phyloP scores from a whole-genome alignment of 768 basidiomycete genomes.

The Tricholoma saponaceum region DNA sequence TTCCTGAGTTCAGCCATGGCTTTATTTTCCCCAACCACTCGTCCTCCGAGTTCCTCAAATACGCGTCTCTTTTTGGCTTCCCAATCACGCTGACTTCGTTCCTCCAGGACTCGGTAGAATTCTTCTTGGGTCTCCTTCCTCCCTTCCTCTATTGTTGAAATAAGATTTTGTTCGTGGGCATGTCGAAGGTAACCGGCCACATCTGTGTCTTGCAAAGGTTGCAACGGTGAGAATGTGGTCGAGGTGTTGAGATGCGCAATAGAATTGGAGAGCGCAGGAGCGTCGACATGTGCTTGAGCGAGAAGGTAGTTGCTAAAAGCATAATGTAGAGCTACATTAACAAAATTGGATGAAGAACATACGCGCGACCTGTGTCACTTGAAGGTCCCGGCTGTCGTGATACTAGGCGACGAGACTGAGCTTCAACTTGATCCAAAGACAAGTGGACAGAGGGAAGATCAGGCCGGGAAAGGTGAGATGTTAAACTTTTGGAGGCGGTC shows the following conservation, averaged over 20 bases:
- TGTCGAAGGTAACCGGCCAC: conserved; percentile 93
- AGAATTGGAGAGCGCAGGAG: conserved; percentile 76
- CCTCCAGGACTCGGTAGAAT: conserved; percentile 79
- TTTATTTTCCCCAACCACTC: conserved; percentile 50
- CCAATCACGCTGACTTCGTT: conserved; percentile 77
- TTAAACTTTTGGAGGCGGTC: conserved; percentile 67
- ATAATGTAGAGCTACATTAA: conserved; percentile 3
- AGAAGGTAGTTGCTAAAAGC: conserved; percentile 77
- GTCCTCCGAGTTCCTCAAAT: conserved; percentile 84
- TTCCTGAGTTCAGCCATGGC: conserved; percentile 59
- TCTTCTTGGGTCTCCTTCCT: conserved; percentile 79
- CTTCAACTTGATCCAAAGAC: conserved; percentile 92
- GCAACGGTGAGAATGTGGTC: conserved; percentile 83
- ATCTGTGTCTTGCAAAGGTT: conserved; percentile 91
- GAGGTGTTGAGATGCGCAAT: conserved; percentile 82
- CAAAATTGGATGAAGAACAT: conserved; percentile 21
- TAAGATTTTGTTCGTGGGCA: conserved; percentile 91
- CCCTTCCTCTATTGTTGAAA: conserved; percentile 90
- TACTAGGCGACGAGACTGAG: conserved; percentile 82
- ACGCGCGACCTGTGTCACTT: conserved; percentile 73
- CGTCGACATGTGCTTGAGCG: conserved; percentile 92
- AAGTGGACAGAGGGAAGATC: conserved; percentile 88
- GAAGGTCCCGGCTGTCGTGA: conserved; percentile 63
- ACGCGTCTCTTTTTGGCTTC: conserved; percentile 86
- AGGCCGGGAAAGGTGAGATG: conserved; percentile 69